phyloP scores from a whole-genome alignment of 345 rosid genomes.

The Melaleuca alternifolia region DNA sequence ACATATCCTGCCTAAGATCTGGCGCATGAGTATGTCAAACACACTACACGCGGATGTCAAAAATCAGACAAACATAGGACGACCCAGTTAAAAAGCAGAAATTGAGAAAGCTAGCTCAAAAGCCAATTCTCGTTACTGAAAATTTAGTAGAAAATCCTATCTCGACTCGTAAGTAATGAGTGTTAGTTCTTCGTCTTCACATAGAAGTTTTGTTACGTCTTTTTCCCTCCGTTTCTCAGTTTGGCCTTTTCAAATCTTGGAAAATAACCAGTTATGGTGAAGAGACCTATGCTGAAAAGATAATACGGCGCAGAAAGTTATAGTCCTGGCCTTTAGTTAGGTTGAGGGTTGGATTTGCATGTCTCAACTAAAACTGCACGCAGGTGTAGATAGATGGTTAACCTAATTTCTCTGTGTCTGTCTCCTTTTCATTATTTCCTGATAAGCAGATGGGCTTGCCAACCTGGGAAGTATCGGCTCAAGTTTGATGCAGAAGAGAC shows the following conservation, averaged over 20 bases:
- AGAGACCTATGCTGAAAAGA: not conserved
- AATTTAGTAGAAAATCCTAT: not conserved
- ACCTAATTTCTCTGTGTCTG: not conserved
- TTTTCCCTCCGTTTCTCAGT: not conserved
- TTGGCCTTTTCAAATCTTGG: not conserved
- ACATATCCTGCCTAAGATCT: not conserved
- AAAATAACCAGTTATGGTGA: not conserved
- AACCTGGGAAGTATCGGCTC: constrained; percentile 80
- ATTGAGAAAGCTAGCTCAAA: not conserved
- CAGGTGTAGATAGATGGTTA: not conserved
- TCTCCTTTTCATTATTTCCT: not conserved
- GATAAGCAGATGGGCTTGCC: constrained; percentile 69
- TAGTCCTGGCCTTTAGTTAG: not conserved
- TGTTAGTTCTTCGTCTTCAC: not conserved
- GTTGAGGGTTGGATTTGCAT: not conserved
- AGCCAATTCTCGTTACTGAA: not conserved
- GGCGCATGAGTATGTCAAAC: not conserved
- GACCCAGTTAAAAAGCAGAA: not conserved
- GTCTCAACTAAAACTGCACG: not conserved
- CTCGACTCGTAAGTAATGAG: not conserved
- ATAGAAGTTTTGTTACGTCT: not conserved
- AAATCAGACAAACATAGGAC: not conserved
- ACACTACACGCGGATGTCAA: not conserved
- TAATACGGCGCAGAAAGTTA: not conserved
- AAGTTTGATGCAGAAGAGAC: constrained; percentile 91